phyloP scores from a whole-genome alignment of 140 eudicot species.

The Cichorium intybus region DNA sequence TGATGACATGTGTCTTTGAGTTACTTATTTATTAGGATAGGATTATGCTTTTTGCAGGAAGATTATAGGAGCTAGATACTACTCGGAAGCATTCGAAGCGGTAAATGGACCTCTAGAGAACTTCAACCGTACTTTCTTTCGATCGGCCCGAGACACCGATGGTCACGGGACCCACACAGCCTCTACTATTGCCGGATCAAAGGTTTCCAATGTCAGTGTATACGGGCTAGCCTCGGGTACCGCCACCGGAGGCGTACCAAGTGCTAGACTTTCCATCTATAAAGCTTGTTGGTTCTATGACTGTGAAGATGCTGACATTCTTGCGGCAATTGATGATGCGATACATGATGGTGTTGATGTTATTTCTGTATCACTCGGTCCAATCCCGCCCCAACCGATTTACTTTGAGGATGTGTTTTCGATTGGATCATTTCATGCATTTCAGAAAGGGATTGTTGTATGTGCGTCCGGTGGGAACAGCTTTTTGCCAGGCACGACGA shows the following conservation, averaged over 20 bases:
- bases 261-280: slow-evolving; percentile 63
- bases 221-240: slow-evolving; percentile 53
- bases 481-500: slow-evolving; percentile 37
- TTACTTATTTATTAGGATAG: too few species aligned
- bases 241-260: slow-evolving; percentile 66
- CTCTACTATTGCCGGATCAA: slow-evolving; percentile 67
- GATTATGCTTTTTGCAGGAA: slow-evolving; percentile 52
- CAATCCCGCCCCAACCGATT: slow-evolving; percentile 33
- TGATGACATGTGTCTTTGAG: too few species aligned
- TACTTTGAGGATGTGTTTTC: slow-evolving; percentile 46
- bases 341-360: slow-evolving; percentile 63
- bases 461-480: slow-evolving; percentile 67
- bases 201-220: slow-evolving; percentile 40
- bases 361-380: slow-evolving; percentile 61
- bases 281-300: slow-evolving; percentile 60
- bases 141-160: slow-evolving; percentile 55
- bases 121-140: slow-evolving; percentile 34
- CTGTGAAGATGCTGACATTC: slow-evolving; percentile 61
- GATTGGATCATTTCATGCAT: slow-evolving; percentile 61
- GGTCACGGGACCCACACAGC: slow-evolving; percentile 73
- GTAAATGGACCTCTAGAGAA: slow-evolving; percentile 46
- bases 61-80: slow-evolving; percentile 69
- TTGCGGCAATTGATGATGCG: slow-evolving; percentile 72
- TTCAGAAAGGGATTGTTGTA: slow-evolving; percentile 54
- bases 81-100: slow-evolving; percentile 48